A percentile compares a stretch with the other conserved stretches of the same genome.
Conservation (phyloP, 495 filamentous ascomycete species). For the Diplogelasinospora grovesii region DNA sequence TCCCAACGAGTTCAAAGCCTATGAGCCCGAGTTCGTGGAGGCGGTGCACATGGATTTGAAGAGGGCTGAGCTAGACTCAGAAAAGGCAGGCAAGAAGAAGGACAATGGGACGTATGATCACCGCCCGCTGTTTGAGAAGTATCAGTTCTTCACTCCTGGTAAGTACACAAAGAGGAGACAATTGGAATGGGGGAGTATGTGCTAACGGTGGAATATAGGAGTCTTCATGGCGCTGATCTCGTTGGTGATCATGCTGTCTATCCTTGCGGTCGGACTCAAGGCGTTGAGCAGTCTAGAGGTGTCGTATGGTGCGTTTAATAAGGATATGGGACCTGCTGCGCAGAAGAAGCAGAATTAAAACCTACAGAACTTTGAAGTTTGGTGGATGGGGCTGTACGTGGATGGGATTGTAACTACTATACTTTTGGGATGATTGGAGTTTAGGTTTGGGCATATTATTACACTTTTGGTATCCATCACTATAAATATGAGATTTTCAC, state of each 20-base stretch:
- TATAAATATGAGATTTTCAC: no score
- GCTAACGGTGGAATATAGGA: slow-evolving; percentile 14
- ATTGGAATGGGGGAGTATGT: no score
- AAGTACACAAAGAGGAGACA: no score
- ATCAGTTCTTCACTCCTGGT: slow-evolving; percentile 80
- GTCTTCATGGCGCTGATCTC: slow-evolving; percentile 74
- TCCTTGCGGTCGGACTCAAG: slow-evolving; percentile 69
- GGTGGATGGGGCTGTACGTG: background rate
- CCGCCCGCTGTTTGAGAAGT: slow-evolving; percentile 76
- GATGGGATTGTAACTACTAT: no score
- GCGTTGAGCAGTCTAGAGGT: slow-evolving; percentile 77
- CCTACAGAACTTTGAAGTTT: no score
- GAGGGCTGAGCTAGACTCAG: slow-evolving; percentile 22
- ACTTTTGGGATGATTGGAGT: no score
- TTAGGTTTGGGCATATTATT: no score
- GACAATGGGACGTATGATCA: slow-evolving; percentile 22
- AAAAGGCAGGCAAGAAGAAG: slow-evolving; percentile 9
- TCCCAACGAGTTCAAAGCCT: slow-evolving; percentile 33
- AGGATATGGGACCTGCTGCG: slow-evolving; percentile 80
- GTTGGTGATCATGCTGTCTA: slow-evolving; percentile 57
- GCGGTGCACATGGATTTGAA: slow-evolving; percentile 44
- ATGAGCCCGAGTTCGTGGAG: slow-evolving; percentile 39
- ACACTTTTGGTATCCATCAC: no score
- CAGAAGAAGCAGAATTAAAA: slow-evolving; percentile 76
- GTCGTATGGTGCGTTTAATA: slow-evolving; percentile 89